A percentile compares a stretch with the other conserved stretches of the same genome.
Conservation (phyloP, 2,329 filamentous ascomycete species). For the Pseudogymnoascus pannorum region DNA sequence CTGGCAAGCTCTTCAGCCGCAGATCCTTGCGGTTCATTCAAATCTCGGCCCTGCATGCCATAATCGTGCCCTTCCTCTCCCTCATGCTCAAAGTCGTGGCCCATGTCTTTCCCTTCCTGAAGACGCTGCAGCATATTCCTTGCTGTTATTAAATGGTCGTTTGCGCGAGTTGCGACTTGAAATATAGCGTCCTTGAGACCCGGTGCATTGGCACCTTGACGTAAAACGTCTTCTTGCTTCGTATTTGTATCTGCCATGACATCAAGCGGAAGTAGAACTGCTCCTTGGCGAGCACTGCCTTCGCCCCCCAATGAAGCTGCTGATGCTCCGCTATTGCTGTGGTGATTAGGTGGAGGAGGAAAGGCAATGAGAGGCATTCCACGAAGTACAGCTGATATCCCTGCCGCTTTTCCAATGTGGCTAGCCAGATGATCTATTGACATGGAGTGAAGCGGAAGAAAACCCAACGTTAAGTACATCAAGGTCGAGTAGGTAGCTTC, state of each 20-base stretch:
- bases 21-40: conserved; percentile 20
- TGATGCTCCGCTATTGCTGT: conserved; percentile 40
- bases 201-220: conserved; percentile 67
- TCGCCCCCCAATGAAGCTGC: conserved; percentile 30
- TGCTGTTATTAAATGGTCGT: conserved; percentile 91
- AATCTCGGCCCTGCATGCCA: background rate
- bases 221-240: conserved; percentile 82
- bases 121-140: conserved; percentile 84
- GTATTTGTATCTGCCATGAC: conserved; percentile 78
- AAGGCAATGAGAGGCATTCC: conserved; percentile 85
- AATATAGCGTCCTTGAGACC: conserved; percentile 88
- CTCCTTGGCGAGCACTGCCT: conserved; percentile 43
- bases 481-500: conserved; percentile 93
- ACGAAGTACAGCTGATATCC: conserved; percentile 78
- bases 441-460: conserved; percentile 71
- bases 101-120: conserved; percentile 63
- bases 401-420: conserved; percentile 89
- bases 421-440: conserved; percentile 88
- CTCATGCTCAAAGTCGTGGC: conserved; percentile 84
- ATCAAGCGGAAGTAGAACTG: conserved; percentile 77
- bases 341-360: conserved; percentile 52
- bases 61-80: conserved; percentile 63
- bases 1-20: conserved; percentile 48
- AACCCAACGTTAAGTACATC: conserved; percentile 78
- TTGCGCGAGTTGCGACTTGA: conserved; percentile 82